Evolutionary conservation across 768 basidiomycete species (phyloP).

Genomic region (Leccinum pellstonianum): DNA sequence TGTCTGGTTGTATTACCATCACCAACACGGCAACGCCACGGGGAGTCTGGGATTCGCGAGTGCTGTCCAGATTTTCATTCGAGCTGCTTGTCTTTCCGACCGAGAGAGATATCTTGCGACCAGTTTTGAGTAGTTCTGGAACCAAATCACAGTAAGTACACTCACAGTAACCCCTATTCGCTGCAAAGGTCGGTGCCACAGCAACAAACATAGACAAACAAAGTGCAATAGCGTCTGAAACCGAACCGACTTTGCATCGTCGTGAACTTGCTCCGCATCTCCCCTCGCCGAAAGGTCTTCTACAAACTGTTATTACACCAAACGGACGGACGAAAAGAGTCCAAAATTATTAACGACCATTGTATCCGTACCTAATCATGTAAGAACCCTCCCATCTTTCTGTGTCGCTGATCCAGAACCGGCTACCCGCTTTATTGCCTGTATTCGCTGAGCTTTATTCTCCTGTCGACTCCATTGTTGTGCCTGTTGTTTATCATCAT

Average conservation of each 20-base stretch:
- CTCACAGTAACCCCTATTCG: too few species aligned
- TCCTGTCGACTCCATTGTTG: constrained; percentile 18
- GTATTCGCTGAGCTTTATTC: constrained; percentile 24
- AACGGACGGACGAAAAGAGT: constrained; percentile 11
- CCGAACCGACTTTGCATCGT: constrained; percentile 11
- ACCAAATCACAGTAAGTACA: too few species aligned
- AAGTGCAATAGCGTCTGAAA: constrained; percentile 7
- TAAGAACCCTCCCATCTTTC: constrained; percentile 25
- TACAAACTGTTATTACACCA: constrained; percentile 26
- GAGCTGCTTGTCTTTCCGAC: too few species aligned
- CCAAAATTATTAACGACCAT: constrained; percentile 22
- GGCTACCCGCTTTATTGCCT: neutral
- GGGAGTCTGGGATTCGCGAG: too few species aligned
- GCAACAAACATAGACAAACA: constrained; percentile 25
- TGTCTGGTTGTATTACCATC: too few species aligned
- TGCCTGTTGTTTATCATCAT: constrained; percentile 32
- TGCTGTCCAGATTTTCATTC: too few species aligned
- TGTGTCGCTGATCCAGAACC: constrained; percentile 29
- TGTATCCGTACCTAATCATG: constrained; percentile 38
- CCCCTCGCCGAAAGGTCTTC: constrained; percentile 15
- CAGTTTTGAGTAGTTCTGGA: too few species aligned
- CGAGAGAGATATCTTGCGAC: too few species aligned
- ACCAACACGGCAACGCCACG: too few species aligned
- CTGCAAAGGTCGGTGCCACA: constrained; percentile 19
- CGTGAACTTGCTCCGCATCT: constrained; percentile 3